Base-by-base conservation (phyloP, 1,284 basidiomycete genomes). In the Rhodotorula sp. region DNA sequence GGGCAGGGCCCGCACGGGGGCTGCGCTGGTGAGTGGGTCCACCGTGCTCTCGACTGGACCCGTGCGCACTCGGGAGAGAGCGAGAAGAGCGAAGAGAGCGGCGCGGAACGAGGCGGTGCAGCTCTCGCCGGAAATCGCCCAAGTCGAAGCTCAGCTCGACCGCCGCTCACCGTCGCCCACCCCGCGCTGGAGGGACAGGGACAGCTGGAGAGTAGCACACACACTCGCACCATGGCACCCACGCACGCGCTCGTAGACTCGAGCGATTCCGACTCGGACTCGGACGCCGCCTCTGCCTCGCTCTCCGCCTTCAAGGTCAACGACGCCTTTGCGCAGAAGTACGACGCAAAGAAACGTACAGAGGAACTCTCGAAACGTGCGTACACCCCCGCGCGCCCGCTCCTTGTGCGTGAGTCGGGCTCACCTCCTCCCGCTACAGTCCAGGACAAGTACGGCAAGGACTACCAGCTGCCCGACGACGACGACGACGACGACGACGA, bases 391-490 rank as follows among this genome's bases (percentile, higher is more conserved):
- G 50, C 44, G 9, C 53, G 62, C 59, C 60, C n/a, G 5, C 49
- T 50, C 17, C 19, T 8, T 13, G 12, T 12, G 34, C 55, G 61
- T 34, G 21, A 55, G 45, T 9, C n/a, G 46, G n/a, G 46, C n/a
- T 25, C 46, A 8, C 9, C 45, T 13, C 45, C 23, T 41, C 12
- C 34, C 3, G 23, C n/a, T 2, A 13, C 74, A 93, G 91, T 93
- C 65, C 90, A 91, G 82, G 90, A 90, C 70, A 91, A 92, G 81
- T 92, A 93, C 80, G 91, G 91, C 42, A 89, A 90, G 1, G 90
- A 92, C 78, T 73, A 70, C 55, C 72, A 74, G 42, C 68, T 76
- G 23, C 54, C 49, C 17, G 77, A 76, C 61, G 54, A 55, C 52
- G 69, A 34, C 34, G 71, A 62, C 48, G 5, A 83, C 84, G 79